phyloP scores from a whole-genome alignment of 805 yeast genomes.

The Suhomyces sp. region DNA sequence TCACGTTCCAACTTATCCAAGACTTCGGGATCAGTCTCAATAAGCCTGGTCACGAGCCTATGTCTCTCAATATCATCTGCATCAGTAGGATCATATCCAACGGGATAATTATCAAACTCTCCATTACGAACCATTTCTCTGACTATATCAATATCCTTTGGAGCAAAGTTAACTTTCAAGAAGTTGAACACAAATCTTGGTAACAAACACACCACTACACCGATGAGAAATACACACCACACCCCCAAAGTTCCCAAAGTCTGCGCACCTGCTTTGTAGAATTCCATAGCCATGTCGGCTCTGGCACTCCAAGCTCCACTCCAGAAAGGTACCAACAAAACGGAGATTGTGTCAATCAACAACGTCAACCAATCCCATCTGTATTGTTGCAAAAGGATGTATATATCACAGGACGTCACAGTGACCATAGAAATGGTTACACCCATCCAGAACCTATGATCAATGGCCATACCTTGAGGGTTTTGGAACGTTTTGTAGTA shows the following conservation, averaged over 20 bases:
- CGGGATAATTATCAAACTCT: constrained; percentile 64
- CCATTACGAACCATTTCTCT: constrained; percentile 69
- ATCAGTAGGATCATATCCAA: constrained; percentile 76
- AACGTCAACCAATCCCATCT: constrained; percentile 80
- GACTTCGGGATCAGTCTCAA: constrained; percentile 32
- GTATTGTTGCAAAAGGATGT: constrained; percentile 63
- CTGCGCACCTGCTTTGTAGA: constrained; percentile 63
- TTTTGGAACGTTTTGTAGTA: constrained; percentile 33
- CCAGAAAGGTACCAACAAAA: constrained; percentile 66
- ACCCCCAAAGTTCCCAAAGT: constrained; percentile 58
- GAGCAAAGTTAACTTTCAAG: constrained; percentile 49
- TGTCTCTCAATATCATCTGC: constrained; percentile 46
- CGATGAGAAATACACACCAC: constrained; percentile 69
- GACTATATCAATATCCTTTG: constrained; percentile 69
- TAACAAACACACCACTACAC: constrained; percentile 59
- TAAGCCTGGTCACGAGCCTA: constrained; percentile 30
- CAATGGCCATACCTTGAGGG: constrained; percentile 55
- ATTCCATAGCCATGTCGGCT: constrained; percentile 46
- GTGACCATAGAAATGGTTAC: constrained; percentile 64
- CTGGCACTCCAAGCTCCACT: constrained; percentile 75
- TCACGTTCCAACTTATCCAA: constrained; percentile 34
- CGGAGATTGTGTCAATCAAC: constrained; percentile 54
- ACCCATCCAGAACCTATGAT: constrained; percentile 75
- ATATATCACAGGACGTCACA: constrained; percentile 63
- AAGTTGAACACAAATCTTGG: constrained; percentile 68